These are phyloP conservation scores for Ophiostoma ips DNA, from an alignment of 2,329 filamentous ascomycete genomes.

Conservation along the genomic window DNA sequence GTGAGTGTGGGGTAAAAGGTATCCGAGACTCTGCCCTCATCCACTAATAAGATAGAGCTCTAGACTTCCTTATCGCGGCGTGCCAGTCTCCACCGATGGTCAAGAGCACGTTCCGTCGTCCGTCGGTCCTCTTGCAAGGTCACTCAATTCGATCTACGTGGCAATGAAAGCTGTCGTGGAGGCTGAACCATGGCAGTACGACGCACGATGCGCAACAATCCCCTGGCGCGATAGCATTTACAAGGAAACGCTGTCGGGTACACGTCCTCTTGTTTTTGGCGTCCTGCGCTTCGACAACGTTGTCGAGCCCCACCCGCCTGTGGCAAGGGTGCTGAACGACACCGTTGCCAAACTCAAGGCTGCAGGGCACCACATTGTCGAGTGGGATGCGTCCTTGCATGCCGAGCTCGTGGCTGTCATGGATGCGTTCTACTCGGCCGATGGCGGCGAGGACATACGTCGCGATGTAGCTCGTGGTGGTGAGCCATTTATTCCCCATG, in stretches of 20 bases:
- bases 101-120: slow-evolving; percentile 30
- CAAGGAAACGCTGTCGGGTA: slow-evolving; percentile 29
- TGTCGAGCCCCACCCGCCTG: slow-evolving; percentile 42
- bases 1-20: slow-evolving; percentile 23
- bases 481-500: slow-evolving; percentile 45
- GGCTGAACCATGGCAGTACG: slow-evolving; percentile 48
- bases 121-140: slow-evolving; percentile 49
- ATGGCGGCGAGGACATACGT: slow-evolving; percentile 49
- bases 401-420: slow-evolving; percentile 25
- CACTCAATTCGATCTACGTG: slow-evolving; percentile 37
- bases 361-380: slow-evolving; percentile 39
- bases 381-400: slow-evolving; percentile 38
- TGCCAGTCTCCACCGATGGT: slow-evolving; percentile 18
- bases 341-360: slow-evolving; percentile 24
- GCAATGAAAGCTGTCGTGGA: slow-evolving; percentile 38
- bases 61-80: slow-evolving; percentile 42
- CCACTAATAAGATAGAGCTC: slow-evolving; percentile 22
- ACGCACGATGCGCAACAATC: slow-evolving; percentile 52
- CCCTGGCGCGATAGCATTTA: slow-evolving; percentile 29
- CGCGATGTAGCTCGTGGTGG: slow-evolving; percentile 38
- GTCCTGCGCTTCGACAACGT: slow-evolving; percentile 18
- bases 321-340: slow-evolving; percentile 38
- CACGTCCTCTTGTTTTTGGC: slow-evolving; percentile 2
- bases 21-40: neutral
- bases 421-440: slow-evolving; percentile 48